Conservation (phyloP, 176 grass and related monocot genomes). For the Oryza meridionalis region DNA sequence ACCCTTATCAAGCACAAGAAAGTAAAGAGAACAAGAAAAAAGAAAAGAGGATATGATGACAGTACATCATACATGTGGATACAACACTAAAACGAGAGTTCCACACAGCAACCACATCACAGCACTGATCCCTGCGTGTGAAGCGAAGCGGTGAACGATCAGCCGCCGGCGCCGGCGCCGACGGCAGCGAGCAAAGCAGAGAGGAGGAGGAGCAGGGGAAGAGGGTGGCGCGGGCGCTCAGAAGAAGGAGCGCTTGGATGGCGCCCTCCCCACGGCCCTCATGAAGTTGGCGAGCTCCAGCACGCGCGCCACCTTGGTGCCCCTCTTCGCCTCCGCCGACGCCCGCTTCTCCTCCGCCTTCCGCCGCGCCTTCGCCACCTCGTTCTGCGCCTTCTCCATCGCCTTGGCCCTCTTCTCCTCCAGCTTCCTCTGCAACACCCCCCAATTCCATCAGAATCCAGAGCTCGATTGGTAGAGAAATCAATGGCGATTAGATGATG, state of each 20-base stretch:
- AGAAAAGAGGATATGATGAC: background rate
- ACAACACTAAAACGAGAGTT: constrained; percentile 71
- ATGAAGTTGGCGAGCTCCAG: constrained; percentile 88
- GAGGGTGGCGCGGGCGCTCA: constrained; percentile 10
- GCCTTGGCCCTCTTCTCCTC: constrained; percentile 93
- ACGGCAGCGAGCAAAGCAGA: background rate
- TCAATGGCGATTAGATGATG: background rate
- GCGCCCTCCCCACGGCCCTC: constrained; percentile 88
- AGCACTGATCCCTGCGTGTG: constrained; percentile 29
- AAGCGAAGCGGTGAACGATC: constrained; percentile 54
- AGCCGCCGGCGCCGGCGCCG: background rate
- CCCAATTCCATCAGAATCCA: background rate
- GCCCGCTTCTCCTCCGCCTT: constrained; percentile 94
- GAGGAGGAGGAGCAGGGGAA: background rate
- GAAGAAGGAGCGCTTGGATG: constrained; percentile 92
- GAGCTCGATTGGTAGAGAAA: background rate
- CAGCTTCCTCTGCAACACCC: constrained; percentile 70
- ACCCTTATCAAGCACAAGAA: constrained; percentile 44
- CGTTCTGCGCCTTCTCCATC: constrained; percentile 96
- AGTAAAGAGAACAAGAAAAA: background rate
- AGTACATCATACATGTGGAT: constrained; percentile 54
- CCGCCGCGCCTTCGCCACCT: constrained; percentile 75
- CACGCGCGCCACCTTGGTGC: constrained; percentile 89
- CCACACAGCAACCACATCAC: constrained; percentile 48
- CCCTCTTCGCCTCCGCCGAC: constrained; percentile 90